Base-by-base conservation (phyloP, 1,284 basidiomycete species). In the Fomitopsis betulina region DNA sequence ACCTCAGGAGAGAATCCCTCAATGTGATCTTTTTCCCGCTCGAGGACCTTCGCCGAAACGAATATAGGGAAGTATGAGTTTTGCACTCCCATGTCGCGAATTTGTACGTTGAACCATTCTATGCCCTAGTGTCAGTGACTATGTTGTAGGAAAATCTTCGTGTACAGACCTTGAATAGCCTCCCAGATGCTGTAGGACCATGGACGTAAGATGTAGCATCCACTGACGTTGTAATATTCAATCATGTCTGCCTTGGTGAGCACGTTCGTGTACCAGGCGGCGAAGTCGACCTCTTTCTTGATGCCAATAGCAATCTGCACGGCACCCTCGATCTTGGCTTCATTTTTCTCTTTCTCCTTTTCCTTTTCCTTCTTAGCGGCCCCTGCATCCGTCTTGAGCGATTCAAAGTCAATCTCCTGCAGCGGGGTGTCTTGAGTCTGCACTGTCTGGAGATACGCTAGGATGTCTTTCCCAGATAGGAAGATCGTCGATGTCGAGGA, bases 31-130 rank as follows among this genome's bases (percentile, higher is more conserved):
- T 99, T 99, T 75, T 99, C 96, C 52, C 91, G 84, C 75, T 99
- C 96, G 56, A 99, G 84, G 38, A 97, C 93, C 61, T 93, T 93
- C 58, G 84, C 76, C 0, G 95, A 97, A 54, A 99, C 93, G 68
- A 99, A 98, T 94, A 99, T 98, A 15, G 96, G 97, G 83, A 99
- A 99, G 72, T 98, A 99, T 45, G 94, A 89, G 75, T 99, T 98
- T 72, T 97, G 92, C 33, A 99, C 96, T 49, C 91, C 97, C 68
- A 98, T 83, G 68, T 93, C 91, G 77, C 94, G 96, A 80, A 98
- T 98, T 71, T 90, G 81, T 54, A 76, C 75, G 72, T 98, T 93
- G 79, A 98, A 98, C 93, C 93, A 97, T 62, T 82, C 91, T 94
- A 66, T 12, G 3, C 27, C 7, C 2, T 5, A 43, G 23, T 54